A percentile compares a stretch with the other conserved stretches of the same genome.
Conservation (phyloP, 352 stramenopile genomes). For the Pythium brachiatum region DNA sequence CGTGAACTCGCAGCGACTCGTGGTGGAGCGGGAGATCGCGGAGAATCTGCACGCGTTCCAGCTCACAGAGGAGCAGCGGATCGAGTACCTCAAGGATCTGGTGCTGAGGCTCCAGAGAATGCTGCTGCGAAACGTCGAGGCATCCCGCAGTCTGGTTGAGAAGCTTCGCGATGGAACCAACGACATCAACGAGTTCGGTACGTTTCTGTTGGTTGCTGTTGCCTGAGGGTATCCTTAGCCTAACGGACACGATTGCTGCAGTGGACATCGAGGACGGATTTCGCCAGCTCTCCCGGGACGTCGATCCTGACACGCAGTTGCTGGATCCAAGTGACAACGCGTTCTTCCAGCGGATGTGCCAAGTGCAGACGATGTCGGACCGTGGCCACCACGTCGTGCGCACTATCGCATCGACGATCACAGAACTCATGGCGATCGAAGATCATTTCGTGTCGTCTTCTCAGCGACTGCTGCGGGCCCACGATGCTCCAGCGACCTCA, state of each 20-base stretch:
- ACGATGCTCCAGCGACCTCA: conserved; percentile 35
- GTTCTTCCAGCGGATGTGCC: conserved; percentile 63
- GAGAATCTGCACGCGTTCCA: conserved; percentile 81
- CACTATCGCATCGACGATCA: conserved; percentile 47
- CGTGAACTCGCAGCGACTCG: conserved; percentile 59
- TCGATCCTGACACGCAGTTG: conserved; percentile 40
- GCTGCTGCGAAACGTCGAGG: conserved; percentile 45
- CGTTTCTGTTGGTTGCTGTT: conserved; percentile 5
- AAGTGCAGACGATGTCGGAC: conserved; percentile 70
- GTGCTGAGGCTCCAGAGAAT: conserved; percentile 64
- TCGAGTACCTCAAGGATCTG: conserved; percentile 79
- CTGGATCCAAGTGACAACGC: conserved; percentile 55
- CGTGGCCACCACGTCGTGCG: conserved; percentile 56
- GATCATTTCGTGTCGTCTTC: conserved; percentile 49
- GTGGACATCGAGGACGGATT: conserved; percentile 78
- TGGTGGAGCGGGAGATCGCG: conserved; percentile 67
- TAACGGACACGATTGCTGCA: conserved; percentile 19
- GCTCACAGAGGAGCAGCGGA: conserved; percentile 77
- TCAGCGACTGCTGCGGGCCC: conserved; percentile 49
- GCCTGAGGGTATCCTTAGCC: not conserved
- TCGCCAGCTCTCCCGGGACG: conserved; percentile 44
- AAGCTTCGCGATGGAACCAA: conserved; percentile 47
- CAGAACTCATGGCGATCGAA: conserved; percentile 58
- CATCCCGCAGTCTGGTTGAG: conserved; percentile 41
- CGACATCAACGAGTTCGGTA: conserved; percentile 70